phyloP scores from a whole-genome alignment of 768 basidiomycete genomes.

The Boletus subcaerulescens region DNA sequence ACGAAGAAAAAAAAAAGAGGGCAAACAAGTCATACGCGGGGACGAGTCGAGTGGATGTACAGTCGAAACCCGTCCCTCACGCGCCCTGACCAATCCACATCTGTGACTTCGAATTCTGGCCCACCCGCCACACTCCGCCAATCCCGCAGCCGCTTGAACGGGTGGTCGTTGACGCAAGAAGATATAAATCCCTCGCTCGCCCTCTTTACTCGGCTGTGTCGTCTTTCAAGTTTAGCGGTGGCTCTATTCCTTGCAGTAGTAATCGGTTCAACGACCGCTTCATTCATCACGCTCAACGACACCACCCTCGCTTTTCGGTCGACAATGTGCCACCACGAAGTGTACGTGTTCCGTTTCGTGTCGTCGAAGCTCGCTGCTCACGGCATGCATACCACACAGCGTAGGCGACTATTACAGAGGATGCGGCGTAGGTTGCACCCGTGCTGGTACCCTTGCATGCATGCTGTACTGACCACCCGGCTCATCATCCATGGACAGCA shows the following conservation, averaged over 20 bases:
- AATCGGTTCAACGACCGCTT: background rate
- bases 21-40: no score
- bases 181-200: no score
- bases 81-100: no score
- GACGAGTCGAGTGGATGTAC: no score
- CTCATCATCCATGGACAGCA: slow-evolving; percentile 20
- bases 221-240: no score
- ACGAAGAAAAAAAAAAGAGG: background rate
- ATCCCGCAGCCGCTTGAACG: slow-evolving; percentile 9
- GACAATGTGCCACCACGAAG: slow-evolving; percentile 36
- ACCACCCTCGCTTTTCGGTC: background rate
- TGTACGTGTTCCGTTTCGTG: slow-evolving; percentile 21
- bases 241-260: background rate
- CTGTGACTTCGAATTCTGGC: background rate
- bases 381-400: slow-evolving; percentile 14
- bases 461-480: slow-evolving; percentile 5
- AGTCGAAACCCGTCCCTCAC: no score
- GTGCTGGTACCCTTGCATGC: background rate
- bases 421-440: slow-evolving; percentile 30
- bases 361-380: background rate
- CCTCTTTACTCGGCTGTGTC: background rate
- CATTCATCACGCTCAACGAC: background rate
- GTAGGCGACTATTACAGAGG: slow-evolving; percentile 38
- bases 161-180: no score
- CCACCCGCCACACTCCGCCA: slow-evolving; percentile 10